A percentile compares a stretch with the other conserved stretches of the same genome.
These are phyloP conservation scores for Phaseolus coccineus DNA, from an alignment of 331 rosid species.

Conservation along the genomic window DNA sequence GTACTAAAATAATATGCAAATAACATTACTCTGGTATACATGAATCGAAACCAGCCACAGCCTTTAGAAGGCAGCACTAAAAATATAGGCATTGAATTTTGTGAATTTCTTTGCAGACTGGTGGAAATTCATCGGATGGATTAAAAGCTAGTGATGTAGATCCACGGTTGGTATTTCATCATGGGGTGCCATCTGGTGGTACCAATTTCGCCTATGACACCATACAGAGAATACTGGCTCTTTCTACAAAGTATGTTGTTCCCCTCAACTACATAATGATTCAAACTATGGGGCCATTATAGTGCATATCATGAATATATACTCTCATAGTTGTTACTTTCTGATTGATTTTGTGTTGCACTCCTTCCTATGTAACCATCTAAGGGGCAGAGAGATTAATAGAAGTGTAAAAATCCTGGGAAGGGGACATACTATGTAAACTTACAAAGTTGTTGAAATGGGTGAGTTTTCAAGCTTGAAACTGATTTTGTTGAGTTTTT, in stretches of 20 bases:
- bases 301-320: neutral
- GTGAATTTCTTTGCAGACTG: constrained; percentile 55
- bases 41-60: neutral
- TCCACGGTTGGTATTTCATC: constrained; percentile 69
- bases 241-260: constrained; percentile 75
- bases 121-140: constrained; percentile 62
- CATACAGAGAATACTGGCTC: constrained; percentile 72
- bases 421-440: constrained; percentile 23
- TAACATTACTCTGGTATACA: neutral
- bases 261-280: constrained; percentile 4
- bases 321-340: constrained; percentile 27
- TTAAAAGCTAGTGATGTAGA: constrained; percentile 70
- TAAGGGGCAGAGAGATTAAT: neutral
- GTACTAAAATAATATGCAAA: neutral
- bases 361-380: neutral
- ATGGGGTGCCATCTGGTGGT: constrained; percentile 79
- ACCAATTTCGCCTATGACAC: constrained; percentile 72
- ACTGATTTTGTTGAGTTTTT: constrained; percentile 33
- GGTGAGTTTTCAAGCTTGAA: constrained; percentile 17
- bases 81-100: neutral
- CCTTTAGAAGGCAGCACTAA: neutral
- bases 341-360: constrained; percentile 11
- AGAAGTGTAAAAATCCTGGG: neutral
- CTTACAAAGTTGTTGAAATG: constrained; percentile 18
- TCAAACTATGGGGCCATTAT: constrained; percentile 1